These are phyloP conservation scores for Bimuria novae-zelandiae DNA, from an alignment of 2,329 filamentous ascomycete species.

Conservation along the genomic window DNA sequence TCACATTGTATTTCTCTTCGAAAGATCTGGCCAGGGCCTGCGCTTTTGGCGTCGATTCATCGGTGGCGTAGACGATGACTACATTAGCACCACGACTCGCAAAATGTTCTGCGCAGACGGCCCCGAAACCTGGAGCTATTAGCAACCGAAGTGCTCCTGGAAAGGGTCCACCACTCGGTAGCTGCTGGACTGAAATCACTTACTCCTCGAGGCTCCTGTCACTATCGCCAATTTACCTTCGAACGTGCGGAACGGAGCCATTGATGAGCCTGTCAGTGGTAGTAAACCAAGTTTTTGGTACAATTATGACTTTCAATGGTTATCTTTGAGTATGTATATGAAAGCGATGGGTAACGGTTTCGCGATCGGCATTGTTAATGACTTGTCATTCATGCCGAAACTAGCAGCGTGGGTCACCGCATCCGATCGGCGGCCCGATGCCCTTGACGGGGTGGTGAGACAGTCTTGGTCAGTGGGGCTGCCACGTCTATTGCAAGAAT, in stretches of 20 bases:
- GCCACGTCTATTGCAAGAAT: too few relatives aligned
- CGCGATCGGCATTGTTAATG: too few relatives aligned
- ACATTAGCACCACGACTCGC: conserved; percentile 69
- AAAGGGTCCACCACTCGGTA: neutral
- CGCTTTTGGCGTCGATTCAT: conserved; percentile 57
- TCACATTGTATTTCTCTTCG: conserved; percentile 59
- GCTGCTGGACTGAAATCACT: neutral
- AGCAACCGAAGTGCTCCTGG: neutral
- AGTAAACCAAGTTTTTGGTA: neutral
- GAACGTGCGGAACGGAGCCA: conserved; percentile 2
- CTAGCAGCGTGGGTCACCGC: too few relatives aligned
- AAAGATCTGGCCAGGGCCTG: conserved; percentile 58
- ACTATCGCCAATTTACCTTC: conserved; percentile 3
- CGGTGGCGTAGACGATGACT: conserved; percentile 70
- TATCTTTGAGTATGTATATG: too few relatives aligned
- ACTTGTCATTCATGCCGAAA: too few relatives aligned
- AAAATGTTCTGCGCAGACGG: conserved; percentile 65
- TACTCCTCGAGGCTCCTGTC: neutral
- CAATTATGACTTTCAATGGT: too few relatives aligned
- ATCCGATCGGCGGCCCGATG: too few relatives aligned
- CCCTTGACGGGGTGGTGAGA: too few relatives aligned
- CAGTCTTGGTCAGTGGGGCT: too few relatives aligned
- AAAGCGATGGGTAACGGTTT: too few relatives aligned
- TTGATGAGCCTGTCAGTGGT: neutral
- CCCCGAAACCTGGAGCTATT: conserved; percentile 50